These are phyloP conservation scores for Actinomortierella wolfii DNA, from an alignment of 371 early-diverging fungal species.

Conservation along the genomic window DNA sequence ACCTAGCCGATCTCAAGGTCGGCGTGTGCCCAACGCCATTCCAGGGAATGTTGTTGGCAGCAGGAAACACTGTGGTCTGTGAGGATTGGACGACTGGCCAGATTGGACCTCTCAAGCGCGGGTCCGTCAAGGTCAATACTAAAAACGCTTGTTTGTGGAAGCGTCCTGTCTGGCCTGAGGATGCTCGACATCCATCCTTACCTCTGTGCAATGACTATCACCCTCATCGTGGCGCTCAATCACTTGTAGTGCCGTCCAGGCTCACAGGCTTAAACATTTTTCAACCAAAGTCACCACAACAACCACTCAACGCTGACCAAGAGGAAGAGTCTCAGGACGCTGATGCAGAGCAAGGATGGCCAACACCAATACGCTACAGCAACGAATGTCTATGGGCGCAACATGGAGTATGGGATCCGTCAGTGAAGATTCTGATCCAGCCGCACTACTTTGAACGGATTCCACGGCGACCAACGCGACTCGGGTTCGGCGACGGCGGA, in stretches of 20 bases:
- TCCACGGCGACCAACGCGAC: constrained; percentile 30
- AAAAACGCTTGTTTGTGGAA: constrained; percentile 53
- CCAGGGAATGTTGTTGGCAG: constrained; percentile 72
- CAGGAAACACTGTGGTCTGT: constrained; percentile 56
- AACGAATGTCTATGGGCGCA: constrained; percentile 72
- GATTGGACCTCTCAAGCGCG: constrained; percentile 57
- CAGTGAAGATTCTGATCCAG: constrained; percentile 26
- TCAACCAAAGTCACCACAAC: no score
- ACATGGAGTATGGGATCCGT: constrained; percentile 75
- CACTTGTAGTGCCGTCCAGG: no score
- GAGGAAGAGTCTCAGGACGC: no score
- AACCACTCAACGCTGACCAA: no score
- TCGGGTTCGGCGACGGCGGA: constrained; percentile 38
- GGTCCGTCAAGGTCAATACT: constrained; percentile 66
- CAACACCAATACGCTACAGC: constrained; percentile 37
- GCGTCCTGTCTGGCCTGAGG: constrained; percentile 24
- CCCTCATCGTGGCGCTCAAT: no score
- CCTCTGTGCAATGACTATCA: no score
- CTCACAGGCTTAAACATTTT: no score
- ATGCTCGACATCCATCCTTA: no score
- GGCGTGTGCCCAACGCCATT: constrained; percentile 73
- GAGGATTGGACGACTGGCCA: constrained; percentile 59
- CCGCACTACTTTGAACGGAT: constrained; percentile 64
- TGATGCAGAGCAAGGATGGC: no score
- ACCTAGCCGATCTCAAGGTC: constrained; percentile 64